A percentile compares a stretch with the other conserved stretches of the same genome.
phyloP scores from a whole-genome alignment of 208 protist species.

The Wallacemonas rigidus region DNA sequence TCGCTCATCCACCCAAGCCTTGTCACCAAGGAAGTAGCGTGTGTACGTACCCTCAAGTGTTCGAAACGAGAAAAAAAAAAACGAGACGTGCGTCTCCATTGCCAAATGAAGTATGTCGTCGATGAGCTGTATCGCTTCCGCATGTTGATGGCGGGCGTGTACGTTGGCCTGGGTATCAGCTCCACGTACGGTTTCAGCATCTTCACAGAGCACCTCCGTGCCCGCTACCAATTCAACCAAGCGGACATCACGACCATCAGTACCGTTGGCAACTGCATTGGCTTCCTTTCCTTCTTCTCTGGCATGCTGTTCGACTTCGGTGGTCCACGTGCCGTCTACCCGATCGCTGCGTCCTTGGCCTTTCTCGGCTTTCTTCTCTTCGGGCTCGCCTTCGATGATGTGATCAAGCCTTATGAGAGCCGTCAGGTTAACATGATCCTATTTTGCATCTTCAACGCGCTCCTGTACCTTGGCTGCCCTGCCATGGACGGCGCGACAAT shows the following conservation, averaged over 20 bases:
- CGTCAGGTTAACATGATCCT: slow-evolving; percentile 36
- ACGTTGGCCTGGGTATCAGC: slow-evolving; percentile 62
- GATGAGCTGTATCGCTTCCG: slow-evolving; percentile 71
- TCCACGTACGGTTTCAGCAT: slow-evolving; percentile 80
- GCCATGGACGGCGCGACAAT: slow-evolving; percentile 62
- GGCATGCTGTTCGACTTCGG: slow-evolving; percentile 78
- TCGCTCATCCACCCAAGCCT: no score
- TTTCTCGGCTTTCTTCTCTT: slow-evolving; percentile 69
- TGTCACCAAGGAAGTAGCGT: neutral
- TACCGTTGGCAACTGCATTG: slow-evolving; percentile 69
- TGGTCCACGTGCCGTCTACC: slow-evolving; percentile 58
- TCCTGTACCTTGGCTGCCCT: slow-evolving; percentile 64
- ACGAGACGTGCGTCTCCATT: neutral
- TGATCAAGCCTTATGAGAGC: slow-evolving; percentile 38
- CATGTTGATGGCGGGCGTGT: slow-evolving; percentile 76
- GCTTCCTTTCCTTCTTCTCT: slow-evolving; percentile 61
- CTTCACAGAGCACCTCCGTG: slow-evolving; percentile 57
- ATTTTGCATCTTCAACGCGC: slow-evolving; percentile 70
- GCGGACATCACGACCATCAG: slow-evolving; percentile 83
- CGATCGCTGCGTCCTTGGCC: slow-evolving; percentile 36
- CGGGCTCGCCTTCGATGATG: slow-evolving; percentile 65
- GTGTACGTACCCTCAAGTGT: neutral
- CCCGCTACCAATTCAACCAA: slow-evolving; percentile 62
- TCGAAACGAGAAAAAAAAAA: neutral
- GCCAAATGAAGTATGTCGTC: slow-evolving; percentile 41